These are phyloP conservation scores for Mycena filopes DNA, from an alignment of 768 basidiomycete genomes.

Conservation along the genomic window DNA sequence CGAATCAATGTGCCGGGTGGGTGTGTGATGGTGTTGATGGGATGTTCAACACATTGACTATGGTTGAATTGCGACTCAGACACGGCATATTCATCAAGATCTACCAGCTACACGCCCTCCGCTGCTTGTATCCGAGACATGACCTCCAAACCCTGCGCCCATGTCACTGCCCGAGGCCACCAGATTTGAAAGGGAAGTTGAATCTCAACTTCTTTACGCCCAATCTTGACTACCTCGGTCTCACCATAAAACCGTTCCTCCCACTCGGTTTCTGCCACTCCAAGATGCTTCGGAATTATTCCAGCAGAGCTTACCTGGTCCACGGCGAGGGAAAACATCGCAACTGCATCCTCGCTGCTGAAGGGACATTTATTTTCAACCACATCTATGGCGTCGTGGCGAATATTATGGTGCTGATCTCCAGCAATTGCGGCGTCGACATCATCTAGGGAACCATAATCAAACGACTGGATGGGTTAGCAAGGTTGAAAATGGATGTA, in stretches of 20 bases:
- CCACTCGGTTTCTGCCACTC: conserved; percentile 11
- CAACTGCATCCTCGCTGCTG: not conserved
- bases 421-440: not conserved
- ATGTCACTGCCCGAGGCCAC: conserved; percentile 10
- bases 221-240: conserved; percentile 5
- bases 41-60: not conserved
- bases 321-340: not conserved
- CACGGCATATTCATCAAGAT: too few relatives aligned
- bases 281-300: not conserved
- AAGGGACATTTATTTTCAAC: not conserved
- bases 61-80: too few relatives aligned
- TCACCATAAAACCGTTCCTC: conserved; percentile 1
- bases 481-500: too few relatives aligned
- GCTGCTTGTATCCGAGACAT: conserved; percentile 9
- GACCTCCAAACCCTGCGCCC: conserved; percentile 12
- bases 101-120: too few relatives aligned
- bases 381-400: not conserved
- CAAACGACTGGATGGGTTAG: too few relatives aligned
- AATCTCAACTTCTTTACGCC: conserved; percentile 7
- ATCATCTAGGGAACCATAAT: too few relatives aligned
- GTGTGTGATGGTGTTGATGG: too few relatives aligned
- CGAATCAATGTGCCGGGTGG: too few relatives aligned
- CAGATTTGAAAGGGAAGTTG: not conserved
- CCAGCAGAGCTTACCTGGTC: not conserved
- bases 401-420: not conserved